Conservation (phyloP, 768 basidiomycete species). For the Tylopilus vinaceipallidus region DNA sequence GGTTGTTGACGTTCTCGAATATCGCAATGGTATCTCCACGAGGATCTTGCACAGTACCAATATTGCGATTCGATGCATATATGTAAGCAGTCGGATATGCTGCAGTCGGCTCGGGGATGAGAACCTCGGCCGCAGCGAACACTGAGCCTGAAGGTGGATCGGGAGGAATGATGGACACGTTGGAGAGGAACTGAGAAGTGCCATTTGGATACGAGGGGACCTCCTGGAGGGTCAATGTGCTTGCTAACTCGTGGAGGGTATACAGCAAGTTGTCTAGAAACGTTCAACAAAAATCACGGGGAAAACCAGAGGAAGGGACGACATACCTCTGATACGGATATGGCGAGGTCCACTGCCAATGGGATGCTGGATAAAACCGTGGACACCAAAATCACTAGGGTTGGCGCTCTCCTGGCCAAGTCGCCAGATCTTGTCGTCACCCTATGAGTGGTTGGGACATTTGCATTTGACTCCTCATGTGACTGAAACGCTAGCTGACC, state of each 20-base stretch:
- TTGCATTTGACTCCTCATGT: not conserved
- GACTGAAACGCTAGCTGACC: constrained; percentile 34
- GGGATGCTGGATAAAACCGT: too few relatives aligned
- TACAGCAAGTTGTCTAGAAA: constrained; percentile 47
- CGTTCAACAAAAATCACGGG: not conserved
- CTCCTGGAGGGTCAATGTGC: constrained; percentile 55
- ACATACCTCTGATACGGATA: constrained; percentile 37
- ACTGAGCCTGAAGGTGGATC: constrained; percentile 37
- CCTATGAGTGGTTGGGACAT: constrained; percentile 36
- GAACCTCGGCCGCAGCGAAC: constrained; percentile 60
- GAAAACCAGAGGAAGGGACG: not conserved
- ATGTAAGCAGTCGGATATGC: constrained; percentile 53
- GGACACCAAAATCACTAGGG: too few relatives aligned
- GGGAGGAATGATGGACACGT: constrained; percentile 46
- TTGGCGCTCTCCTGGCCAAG: too few relatives aligned
- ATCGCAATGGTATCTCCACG: constrained; percentile 66
- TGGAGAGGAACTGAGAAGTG: constrained; percentile 49
- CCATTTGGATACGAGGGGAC: constrained; percentile 47
- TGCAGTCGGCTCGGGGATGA: constrained; percentile 48
- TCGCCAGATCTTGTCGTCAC: constrained; percentile 69
- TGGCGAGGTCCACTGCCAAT: constrained; percentile 65
- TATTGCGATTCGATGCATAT: constrained; percentile 70
- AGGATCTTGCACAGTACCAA: constrained; percentile 45
- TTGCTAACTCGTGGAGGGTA: constrained; percentile 54
- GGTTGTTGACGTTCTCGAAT: constrained; percentile 43